Base-by-base conservation (phyloP, 176 grass and related monocot genomes). In the Musa acuminata region DNA sequence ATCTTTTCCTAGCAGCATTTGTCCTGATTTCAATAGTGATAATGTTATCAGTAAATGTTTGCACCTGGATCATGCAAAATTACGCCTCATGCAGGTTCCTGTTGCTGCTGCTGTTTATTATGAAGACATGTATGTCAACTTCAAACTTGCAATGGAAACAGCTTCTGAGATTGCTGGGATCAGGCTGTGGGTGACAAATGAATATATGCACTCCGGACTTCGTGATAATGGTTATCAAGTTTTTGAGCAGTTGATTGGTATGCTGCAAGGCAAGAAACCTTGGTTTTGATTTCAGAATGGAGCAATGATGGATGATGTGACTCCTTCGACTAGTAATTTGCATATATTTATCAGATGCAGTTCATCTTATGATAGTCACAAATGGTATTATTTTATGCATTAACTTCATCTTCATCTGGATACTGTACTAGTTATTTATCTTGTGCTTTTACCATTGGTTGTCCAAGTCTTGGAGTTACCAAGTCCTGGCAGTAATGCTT, bases 81-180 rank as follows among this genome's bases (percentile, higher is more conserved):
- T 35, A 35, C 4, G 4, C 17, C 21, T 82, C 5, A 50, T 49
- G 70, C 86, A 98, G 90, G 90, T 93, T 62, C 90, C 84, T 4
- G 95, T 98, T 11, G 84, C 88, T 14, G 90, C 88, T 14, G 88
- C 90, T 0, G 90, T 93, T 43, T 98, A 98, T 79, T 98, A 98
- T 8, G 88, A 98, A 78, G 95, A 98, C 73, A 93, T 98, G 90
- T 98, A 93, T 55, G 90, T 98, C 21, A 98, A 98, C 80, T 98
- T 93, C 84, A 89, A 91, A 73, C 75, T 93, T 1, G 95, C 90
- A 11, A 93, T 78, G 90, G 90, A 91, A 78, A 85, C 86, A 0
- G 90, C 90, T 23, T 91, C 95, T 26, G 79, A 98, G 80, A 93
- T 98, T 29, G 79, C 74, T 0, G 90, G 94, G 16, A 93, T 98